A percentile compares a stretch with the other conserved stretches of the same genome.
Evolutionary conservation across 495 filamentous ascomycete genomes (phyloP).

Genomic region (Echria macrotheca): DNA sequence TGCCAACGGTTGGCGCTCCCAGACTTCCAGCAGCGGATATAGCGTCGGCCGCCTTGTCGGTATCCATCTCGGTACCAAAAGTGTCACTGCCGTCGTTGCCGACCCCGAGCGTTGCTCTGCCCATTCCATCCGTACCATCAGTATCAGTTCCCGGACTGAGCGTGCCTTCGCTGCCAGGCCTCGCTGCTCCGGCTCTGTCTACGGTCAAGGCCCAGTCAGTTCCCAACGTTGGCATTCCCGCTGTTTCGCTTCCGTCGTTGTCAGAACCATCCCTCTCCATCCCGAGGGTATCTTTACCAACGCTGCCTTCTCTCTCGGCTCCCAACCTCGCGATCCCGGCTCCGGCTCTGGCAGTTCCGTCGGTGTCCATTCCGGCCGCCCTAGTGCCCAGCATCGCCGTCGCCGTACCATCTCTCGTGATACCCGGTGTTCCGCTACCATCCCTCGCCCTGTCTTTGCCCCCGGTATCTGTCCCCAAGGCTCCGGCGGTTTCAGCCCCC

Average conservation of each 20-base stretch:
- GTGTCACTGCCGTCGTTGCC: background rate
- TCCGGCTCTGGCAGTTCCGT: too few species aligned
- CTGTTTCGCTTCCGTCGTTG: background rate
- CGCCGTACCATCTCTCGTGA: background rate
- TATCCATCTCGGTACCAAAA: background rate
- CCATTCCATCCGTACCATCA: background rate
- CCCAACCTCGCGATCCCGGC: too few species aligned
- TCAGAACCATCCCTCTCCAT: conserved; percentile 2
- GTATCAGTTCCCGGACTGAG: background rate
- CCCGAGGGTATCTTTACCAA: background rate
- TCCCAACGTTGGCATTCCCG: too few species aligned
- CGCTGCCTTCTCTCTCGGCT: background rate
- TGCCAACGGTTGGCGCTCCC: too few species aligned
- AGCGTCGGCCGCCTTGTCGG: too few species aligned
- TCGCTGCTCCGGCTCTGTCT: background rate
- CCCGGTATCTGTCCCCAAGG: background rate
- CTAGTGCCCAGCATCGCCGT: background rate
- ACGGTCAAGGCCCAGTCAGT: too few species aligned
- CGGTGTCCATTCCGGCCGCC: background rate
- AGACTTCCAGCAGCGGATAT: too few species aligned
- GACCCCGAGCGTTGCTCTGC: background rate
- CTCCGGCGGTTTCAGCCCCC: background rate
- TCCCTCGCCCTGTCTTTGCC: background rate
- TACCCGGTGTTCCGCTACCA: background rate
- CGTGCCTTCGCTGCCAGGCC: background rate